Evolutionary conservation across 2,329 filamentous ascomycete genomes (phyloP).

Genomic region (Neofusicoccum sp.): DNA sequence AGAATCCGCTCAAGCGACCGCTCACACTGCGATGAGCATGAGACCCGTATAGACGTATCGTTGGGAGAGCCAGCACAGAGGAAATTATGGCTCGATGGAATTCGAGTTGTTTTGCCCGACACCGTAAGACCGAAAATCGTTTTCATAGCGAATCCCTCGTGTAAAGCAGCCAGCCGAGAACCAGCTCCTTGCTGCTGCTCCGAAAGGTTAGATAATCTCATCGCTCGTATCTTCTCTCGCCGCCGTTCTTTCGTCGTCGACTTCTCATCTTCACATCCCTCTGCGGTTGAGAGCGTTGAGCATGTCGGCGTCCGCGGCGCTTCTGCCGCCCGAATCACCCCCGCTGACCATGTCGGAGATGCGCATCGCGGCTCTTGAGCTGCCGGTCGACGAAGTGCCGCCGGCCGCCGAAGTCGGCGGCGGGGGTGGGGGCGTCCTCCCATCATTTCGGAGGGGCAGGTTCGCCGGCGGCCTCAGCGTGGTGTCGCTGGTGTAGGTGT

Average conservation of each 20-base stretch:
- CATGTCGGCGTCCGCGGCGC: slow-evolving; percentile 44
- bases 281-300: slow-evolving; percentile 43
- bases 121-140: slow-evolving; percentile 15
- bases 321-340: slow-evolving; percentile 31
- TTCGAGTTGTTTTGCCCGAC: slow-evolving; percentile 15
- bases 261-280: slow-evolving; percentile 23
- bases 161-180: slow-evolving; percentile 13
- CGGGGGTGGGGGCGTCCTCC: slow-evolving; percentile 33
- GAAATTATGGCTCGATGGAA: slow-evolving; percentile 10
- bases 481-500: slow-evolving; percentile 25
- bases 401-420: slow-evolving; percentile 28
- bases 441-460: slow-evolving; percentile 35
- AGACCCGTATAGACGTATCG: neutral
- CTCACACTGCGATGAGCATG: neutral
- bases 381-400: slow-evolving; percentile 26
- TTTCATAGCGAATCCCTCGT: slow-evolving; percentile 13
- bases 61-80: neutral
- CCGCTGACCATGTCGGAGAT: slow-evolving; percentile 41
- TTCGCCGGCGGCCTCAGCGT: slow-evolving; percentile 31
- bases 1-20: slow-evolving; percentile 9
- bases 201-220: slow-evolving; percentile 7
- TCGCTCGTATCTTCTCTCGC: slow-evolving; percentile 16
- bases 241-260: slow-evolving; percentile 13
- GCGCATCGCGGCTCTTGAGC: slow-evolving; percentile 35
- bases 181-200: slow-evolving; percentile 17